Base-by-base conservation (phyloP, 2,329 filamentous ascomycete genomes). In the Aspergillus sp. region DNA sequence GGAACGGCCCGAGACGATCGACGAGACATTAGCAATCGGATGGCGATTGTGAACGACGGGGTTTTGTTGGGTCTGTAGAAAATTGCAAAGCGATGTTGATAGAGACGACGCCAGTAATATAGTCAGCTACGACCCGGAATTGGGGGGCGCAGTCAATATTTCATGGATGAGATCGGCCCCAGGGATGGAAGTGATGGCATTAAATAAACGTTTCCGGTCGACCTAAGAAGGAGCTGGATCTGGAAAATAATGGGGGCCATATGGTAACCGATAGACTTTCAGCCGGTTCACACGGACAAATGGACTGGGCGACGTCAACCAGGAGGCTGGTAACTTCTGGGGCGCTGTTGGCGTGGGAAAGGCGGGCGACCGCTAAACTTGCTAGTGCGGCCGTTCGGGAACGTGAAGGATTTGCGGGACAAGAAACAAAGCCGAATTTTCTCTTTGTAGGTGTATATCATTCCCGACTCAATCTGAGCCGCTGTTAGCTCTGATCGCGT, bases 1-100 rank as follows among this genome's bases (percentile, higher is more conserved):
- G 58, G 65, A 66, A 60, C 64, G 65, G 70, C 56, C 65, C 66
- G 66, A 66, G 65, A 67, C 51, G 72, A 69, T 65, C 66, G 58
- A 62, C 67, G 65, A 66, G 68, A 57, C 71, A 73, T 70, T n/a
- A 50, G 55, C 47, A 35, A 56, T 51, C 17, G 33, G 43, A 51
- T 40, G 22, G n/a, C n/a, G 20, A 30, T 8, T 38, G 35, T 11
- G 14, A 14, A 11, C 35, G 35, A 38, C 35, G 14, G 13, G 35
- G 35, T 4, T 38, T 14, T 14, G 14, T 38, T n/a, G 26, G 26
- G 8, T 30, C 8, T 30, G 22, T 7, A 30, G 26, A 30, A 30
- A 30, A 30, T 30, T 7, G 26, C 10, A 30, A 3, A 3, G 26
- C 9, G 26, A 30, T 30, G 3, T 11, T 9, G 22, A 30, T 30